Evolutionary conservation across 805 yeast species (phyloP), one percentile per base, ranked within the genome.

Genomic region (Lachancea quebecensis): DNA sequence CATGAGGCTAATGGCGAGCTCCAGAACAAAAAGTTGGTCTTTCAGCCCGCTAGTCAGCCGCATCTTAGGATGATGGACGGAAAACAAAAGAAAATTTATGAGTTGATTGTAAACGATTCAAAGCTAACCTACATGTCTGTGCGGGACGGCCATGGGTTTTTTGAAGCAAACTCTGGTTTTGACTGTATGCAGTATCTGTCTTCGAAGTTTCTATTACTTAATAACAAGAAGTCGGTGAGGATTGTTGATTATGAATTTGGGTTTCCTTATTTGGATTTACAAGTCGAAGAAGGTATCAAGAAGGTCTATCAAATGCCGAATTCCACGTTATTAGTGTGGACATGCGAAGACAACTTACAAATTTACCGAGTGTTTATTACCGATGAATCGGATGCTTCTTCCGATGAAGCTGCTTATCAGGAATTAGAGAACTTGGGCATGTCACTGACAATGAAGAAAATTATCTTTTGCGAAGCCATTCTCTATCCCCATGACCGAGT

Each of bases 231-330:
- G 5, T 38, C 41, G 2, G 7, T 61, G 2, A 42, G 51, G 33
- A 51, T 62, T 39, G 60, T 59, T 2, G 66, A 62, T 36, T 57
- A 48, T 38, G 49, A 54, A 17, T 50, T 53, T 40, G 65, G 66
- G 0, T 61, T 58, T 37, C 50, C 50, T 8, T 61, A 59, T 42
- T 39, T 61, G 18, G 48, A 56, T 29, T 38, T 50, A 18, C 29
- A 42, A 4, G 38, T 59, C 12, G 47, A 48, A 7, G 55, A 57
- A n/a, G 62, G 60, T 3, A 60, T 63, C 12, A 50, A 50, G 36
- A 18, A 46, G 21, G 52, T 61, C 1, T 30, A 47, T 10, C 43
- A 41, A 18, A 36, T 54, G 5, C 40, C 46, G 3, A 54, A 50
- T 8, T 53, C 56, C 1, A 46, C 50, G 28, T 49, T 59, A 25